These are phyloP conservation scores for Hortaea werneckii DNA, from an alignment of 2,329 filamentous ascomycete species.

Conservation along the genomic window DNA sequence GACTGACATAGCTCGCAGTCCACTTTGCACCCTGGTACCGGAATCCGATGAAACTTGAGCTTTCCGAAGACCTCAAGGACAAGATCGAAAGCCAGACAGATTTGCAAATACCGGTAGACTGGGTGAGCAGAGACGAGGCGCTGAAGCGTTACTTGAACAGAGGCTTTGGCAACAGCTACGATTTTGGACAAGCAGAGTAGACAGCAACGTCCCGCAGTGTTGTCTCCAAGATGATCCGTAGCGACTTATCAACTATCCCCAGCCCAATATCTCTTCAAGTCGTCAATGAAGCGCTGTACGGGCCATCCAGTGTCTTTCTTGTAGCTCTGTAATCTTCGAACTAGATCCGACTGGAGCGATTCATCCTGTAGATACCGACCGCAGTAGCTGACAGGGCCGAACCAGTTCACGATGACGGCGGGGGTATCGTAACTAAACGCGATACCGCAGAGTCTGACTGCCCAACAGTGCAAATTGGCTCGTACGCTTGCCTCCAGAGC, in stretches of 20 bases:
- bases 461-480: background rate
- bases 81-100: conserved; percentile 32
- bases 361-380: background rate
- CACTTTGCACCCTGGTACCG: conserved; percentile 46
- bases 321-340: background rate
- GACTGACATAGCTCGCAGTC: conserved; percentile 17
- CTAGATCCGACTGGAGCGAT: conserved; percentile 2
- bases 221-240: background rate
- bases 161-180: conserved; percentile 52
- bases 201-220: background rate
- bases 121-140: conserved; percentile 34
- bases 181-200: conserved; percentile 42
- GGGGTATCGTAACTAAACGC: conserved; percentile 2
- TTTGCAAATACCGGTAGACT: conserved; percentile 44
- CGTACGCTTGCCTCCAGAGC: background rate
- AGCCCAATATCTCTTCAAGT: conserved; percentile 1
- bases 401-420: conserved; percentile 7
- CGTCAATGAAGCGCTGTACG: conserved; percentile 2
- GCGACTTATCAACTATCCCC: background rate
- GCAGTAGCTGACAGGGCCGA: conserved; percentile 6
- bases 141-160: conserved; percentile 43
- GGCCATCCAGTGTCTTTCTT: conserved; percentile 6
- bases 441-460: conserved; percentile 3
- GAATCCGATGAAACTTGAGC: conserved; percentile 48
- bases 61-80: conserved; percentile 41